phyloP scores from a whole-genome alignment of 2,329 filamentous ascomycete species.

The Epicoccum sorghinum region DNA sequence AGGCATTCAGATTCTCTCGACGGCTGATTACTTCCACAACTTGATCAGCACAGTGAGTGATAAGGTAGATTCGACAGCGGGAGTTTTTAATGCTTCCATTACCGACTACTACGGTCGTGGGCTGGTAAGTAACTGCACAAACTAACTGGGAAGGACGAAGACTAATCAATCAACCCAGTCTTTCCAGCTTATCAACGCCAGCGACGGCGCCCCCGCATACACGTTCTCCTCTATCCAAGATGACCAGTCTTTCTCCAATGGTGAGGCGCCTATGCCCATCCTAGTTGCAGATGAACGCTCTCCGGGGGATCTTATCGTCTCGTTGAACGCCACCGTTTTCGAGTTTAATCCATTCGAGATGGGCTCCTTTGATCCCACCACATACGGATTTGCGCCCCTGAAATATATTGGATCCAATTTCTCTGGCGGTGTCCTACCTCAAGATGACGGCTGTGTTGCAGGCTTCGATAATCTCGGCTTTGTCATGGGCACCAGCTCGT shows the following conservation, averaged over 20 bases:
- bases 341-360: constrained; percentile 84
- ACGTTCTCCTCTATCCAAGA: constrained; percentile 82
- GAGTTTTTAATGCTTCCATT: constrained; percentile 67
- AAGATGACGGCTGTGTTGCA: constrained; percentile 67
- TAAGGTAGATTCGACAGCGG: constrained; percentile 68
- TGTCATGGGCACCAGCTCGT: constrained; percentile 84
- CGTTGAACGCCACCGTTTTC: constrained; percentile 74
- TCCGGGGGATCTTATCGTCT: constrained; percentile 66
- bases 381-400: constrained; percentile 73
- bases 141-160: too few species aligned
- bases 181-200: constrained; percentile 81
- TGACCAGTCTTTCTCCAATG: constrained; percentile 66
- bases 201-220: constrained; percentile 71
- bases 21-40: constrained; percentile 67
- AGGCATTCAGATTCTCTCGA: constrained; percentile 60
- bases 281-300: constrained; percentile 72
- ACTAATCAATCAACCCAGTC: constrained; percentile 31
- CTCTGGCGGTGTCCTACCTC: constrained; percentile 63
- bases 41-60: constrained; percentile 63
- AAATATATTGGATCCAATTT: constrained; percentile 77
- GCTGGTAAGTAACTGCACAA: constrained; percentile 53
- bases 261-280: constrained; percentile 72
- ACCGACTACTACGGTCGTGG: constrained; percentile 90
- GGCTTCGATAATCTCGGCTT: constrained; percentile 86
- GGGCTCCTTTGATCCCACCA: constrained; percentile 75